These are phyloP conservation scores for Barnettozyma botsteinii DNA, from an alignment of 805 yeast genomes.

Conservation along the genomic window DNA sequence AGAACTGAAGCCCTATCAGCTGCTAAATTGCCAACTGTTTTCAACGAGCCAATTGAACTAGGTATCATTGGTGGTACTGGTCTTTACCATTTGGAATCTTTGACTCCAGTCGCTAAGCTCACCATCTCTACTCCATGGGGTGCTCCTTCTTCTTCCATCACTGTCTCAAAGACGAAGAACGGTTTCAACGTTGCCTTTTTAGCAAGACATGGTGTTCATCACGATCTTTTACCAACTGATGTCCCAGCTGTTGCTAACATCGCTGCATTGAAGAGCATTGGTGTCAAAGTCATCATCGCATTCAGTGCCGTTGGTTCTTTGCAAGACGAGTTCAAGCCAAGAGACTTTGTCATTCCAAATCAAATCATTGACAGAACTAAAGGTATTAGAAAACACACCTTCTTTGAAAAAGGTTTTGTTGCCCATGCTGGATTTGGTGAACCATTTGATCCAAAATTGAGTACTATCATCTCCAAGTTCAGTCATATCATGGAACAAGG, in stretches of 20 bases:
- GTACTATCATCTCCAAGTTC: conserved; percentile 55
- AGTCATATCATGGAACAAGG: conserved; percentile 46
- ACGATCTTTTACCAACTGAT: conserved; percentile 83
- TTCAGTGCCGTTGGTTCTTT: conserved; percentile 96
- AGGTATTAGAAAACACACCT: conserved; percentile 86
- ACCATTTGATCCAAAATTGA: conserved; percentile 80
- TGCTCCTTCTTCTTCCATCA: conserved; percentile 87
- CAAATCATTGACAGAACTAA: conserved; percentile 97
- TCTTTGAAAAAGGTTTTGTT: conserved; percentile 81
- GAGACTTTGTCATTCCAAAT: conserved; percentile 95
- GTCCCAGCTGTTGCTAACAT: conserved; percentile 94
- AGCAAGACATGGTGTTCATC: conserved; percentile 91
- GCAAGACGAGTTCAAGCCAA: conserved; percentile 81
- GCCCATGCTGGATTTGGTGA: conserved; percentile 98
- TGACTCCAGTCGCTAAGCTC: conserved; percentile 80
- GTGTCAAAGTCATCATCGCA: conserved; percentile 84
- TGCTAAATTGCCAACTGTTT: conserved; percentile 39
- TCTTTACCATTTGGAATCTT: conserved; percentile 76
- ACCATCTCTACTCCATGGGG: conserved; percentile 96
- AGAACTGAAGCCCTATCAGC: conserved; percentile 20
- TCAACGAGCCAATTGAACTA: conserved; percentile 62
- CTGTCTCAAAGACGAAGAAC: conserved; percentile 68
- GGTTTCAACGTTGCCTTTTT: conserved; percentile 90
- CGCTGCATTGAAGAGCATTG: conserved; percentile 86
- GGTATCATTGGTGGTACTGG: conserved; percentile 99